phyloP scores from a whole-genome alignment of 2,329 filamentous ascomycete species.

The Botryotinia globosa region DNA sequence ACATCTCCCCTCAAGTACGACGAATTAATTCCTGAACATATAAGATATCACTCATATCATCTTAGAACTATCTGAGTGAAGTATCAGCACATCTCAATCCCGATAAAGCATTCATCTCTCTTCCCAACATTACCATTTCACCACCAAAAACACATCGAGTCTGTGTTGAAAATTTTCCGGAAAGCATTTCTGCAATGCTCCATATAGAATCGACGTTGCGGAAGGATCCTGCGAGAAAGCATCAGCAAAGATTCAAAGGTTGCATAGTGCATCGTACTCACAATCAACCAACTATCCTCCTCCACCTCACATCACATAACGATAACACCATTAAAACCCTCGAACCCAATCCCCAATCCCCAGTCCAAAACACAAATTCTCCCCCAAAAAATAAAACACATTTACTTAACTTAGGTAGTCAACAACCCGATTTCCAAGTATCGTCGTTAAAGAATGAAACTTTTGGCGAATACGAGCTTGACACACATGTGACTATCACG shows the following conservation, averaged over 20 bases:
- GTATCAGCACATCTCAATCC: not conserved
- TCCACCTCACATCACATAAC: not conserved
- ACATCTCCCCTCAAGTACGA: not conserved
- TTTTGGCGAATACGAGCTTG: not conserved
- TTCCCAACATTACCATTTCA: not conserved
- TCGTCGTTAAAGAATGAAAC: not conserved
- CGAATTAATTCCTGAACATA: not conserved
- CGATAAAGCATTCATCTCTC: not conserved
- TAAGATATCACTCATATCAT: not conserved
- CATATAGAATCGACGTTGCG: not conserved
- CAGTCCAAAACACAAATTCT: too few relatives aligned
- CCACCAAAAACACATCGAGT: not conserved
- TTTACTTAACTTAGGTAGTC: too few relatives aligned
- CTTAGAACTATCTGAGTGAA: not conserved
- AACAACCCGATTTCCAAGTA: not conserved
- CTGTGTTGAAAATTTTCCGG: not conserved
- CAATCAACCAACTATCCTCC: not conserved
- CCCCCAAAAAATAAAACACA: too few relatives aligned
- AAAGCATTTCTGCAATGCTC: accelerated
- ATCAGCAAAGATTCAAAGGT: not conserved
- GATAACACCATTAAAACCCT: not conserved
- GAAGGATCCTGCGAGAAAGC: not conserved
- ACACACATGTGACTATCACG: not conserved
- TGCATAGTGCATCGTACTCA: too few relatives aligned
- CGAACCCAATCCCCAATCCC: too few relatives aligned